Conservation (phyloP, 805 yeast genomes). For the Candida boleticola region DNA sequence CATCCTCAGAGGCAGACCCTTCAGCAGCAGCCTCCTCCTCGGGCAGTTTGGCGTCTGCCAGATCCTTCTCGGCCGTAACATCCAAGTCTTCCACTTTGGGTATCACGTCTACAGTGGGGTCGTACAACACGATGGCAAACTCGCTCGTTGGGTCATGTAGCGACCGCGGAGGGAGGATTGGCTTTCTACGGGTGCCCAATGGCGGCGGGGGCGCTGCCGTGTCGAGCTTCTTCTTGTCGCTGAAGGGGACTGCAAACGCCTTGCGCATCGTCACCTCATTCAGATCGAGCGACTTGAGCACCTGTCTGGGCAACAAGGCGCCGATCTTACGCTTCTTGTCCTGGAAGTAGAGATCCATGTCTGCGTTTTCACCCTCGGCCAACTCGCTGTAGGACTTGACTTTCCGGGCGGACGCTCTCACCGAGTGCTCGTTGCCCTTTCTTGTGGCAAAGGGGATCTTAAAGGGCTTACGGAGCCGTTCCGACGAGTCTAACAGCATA, state of each 20-base stretch:
- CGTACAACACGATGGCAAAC: constrained; percentile 90
- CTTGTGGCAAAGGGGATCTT: constrained; percentile 53
- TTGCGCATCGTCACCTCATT: constrained; percentile 30
- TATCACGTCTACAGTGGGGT: constrained; percentile 81
- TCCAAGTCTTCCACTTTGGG: constrained; percentile 14
- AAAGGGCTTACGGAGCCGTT: constrained; percentile 63
- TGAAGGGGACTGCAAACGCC: constrained; percentile 64
- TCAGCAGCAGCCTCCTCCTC: constrained; percentile 10
- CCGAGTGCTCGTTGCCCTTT: constrained; percentile 2
- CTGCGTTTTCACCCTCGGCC: constrained; percentile 17
- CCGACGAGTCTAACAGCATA: constrained; percentile 43
- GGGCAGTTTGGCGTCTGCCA: constrained; percentile 16
- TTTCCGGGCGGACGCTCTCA: constrained; percentile 4
- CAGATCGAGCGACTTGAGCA: constrained; percentile 39
- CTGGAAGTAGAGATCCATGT: constrained; percentile 34
- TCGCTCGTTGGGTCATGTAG: constrained; percentile 94
- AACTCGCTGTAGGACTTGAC: constrained; percentile 30
- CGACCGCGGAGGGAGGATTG: constrained; percentile 78
- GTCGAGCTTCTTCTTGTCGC: background rate
- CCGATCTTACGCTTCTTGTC: constrained; percentile 40
- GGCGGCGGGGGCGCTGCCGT: constrained; percentile 63
- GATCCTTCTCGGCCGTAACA: constrained; percentile 22
- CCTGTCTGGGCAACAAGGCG: constrained; percentile 59
- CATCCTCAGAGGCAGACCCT: constrained; percentile 11
- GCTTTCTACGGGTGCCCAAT: constrained; percentile 74